A percentile compares a stretch with the other conserved stretches of the same genome.
phyloP scores from a whole-genome alignment of 2,329 filamentous ascomycete genomes.

The Sclerotinia nivalis region DNA sequence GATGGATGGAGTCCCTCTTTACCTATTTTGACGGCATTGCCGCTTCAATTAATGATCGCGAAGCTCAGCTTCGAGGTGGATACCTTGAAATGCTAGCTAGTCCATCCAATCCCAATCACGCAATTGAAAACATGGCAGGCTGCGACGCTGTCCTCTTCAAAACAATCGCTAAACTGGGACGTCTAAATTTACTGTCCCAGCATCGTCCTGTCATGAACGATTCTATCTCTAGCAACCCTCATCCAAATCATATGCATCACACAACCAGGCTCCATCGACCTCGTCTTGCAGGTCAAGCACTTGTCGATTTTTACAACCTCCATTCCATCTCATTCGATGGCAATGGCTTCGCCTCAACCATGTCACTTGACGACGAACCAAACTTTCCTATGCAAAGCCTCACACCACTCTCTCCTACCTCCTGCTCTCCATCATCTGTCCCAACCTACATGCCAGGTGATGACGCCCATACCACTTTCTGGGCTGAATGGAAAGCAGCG shows the following conservation, averaged over 20 bases:
- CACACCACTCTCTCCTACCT: conserved; percentile 40
- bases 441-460: conserved; percentile 43
- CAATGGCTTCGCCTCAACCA: conserved; percentile 60
- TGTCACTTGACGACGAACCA: conserved; percentile 54
- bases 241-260: conserved; percentile 31
- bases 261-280: conserved; percentile 38
- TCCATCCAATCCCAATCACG: conserved; percentile 59
- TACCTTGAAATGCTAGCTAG: conserved; percentile 63
- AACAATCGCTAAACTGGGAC: conserved; percentile 78
- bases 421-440: conserved; percentile 33
- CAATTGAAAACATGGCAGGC: conserved; percentile 77
- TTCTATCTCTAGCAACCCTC: conserved; percentile 37
- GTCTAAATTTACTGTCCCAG: conserved; percentile 82
- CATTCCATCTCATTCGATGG: conserved; percentile 64
- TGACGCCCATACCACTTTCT: conserved; percentile 68
- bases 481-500: conserved; percentile 82
- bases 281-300: conserved; percentile 46
- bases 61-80: conserved; percentile 71
- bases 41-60: conserved; percentile 86
- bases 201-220: conserved; percentile 57
- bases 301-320: conserved; percentile 53
- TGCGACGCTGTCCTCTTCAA: conserved; percentile 87
- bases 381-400: conserved; percentile 39
- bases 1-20: conserved; percentile 91
- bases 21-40: conserved; percentile 95